A percentile compares a stretch with the other conserved stretches of the same genome.
Conservation (phyloP, 1,139 yeast genomes). For the Ogataea hybrid region DNA sequence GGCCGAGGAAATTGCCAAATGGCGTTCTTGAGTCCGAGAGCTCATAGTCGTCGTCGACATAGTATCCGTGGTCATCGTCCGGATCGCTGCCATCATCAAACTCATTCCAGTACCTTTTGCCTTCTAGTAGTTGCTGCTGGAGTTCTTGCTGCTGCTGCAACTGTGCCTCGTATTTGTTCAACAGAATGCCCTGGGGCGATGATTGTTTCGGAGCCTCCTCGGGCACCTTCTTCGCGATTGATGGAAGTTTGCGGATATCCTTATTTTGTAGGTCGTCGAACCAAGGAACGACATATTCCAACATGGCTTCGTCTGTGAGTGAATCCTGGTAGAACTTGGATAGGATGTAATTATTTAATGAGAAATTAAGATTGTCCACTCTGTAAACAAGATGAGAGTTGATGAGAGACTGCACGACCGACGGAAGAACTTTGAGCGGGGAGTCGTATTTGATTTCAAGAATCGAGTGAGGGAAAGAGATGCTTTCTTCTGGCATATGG, state of each 20-base stretch:
- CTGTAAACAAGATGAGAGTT: conserved; percentile 36
- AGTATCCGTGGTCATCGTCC: conserved; percentile 28
- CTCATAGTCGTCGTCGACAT: conserved; percentile 42
- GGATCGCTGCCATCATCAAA: conserved; percentile 55
- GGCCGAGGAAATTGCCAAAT: conserved; percentile 20
- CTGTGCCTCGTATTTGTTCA: conserved; percentile 30
- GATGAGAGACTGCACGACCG: conserved; percentile 33
- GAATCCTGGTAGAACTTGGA: conserved; percentile 26
- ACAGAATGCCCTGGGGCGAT: conserved; percentile 25
- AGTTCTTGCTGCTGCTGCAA: conserved; percentile 1
- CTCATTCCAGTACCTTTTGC: conserved; percentile 66
- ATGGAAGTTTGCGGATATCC: conserved; percentile 39
- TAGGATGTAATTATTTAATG: conserved; percentile 33
- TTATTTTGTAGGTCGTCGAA: conserved; percentile 28
- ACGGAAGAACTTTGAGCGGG: conserved; percentile 32
- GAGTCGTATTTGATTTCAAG: conserved; percentile 46
- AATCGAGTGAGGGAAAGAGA: conserved; percentile 46
- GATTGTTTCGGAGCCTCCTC: conserved; percentile 3
- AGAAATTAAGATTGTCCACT: conserved; percentile 34
- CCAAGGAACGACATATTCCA: conserved; percentile 34
- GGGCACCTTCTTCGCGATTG: conserved; percentile 17
- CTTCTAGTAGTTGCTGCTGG: conserved; percentile 32
- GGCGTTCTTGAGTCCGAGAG: conserved; percentile 13
- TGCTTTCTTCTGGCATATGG: conserved; percentile 19
- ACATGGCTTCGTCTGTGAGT: conserved; percentile 25